Evolutionary conservation across 805 yeast genomes (phyloP).

Genomic region (Kodamaea laetipori): DNA sequence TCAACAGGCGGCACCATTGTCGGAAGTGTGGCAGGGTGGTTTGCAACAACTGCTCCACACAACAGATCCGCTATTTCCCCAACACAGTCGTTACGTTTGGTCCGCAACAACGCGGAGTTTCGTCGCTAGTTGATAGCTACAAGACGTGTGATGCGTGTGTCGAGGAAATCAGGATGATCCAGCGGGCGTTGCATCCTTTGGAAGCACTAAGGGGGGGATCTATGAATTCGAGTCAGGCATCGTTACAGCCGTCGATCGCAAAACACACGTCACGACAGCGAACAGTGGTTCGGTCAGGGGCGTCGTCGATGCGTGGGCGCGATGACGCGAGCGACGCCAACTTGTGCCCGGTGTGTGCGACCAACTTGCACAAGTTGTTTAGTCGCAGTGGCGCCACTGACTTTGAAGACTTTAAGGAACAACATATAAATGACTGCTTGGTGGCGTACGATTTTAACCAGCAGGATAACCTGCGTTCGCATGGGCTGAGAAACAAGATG

Average conservation of each 20-base stretch:
- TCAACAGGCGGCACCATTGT: conserved; percentile 81
- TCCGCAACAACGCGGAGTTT: conserved; percentile 16
- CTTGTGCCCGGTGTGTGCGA: conserved; percentile 45
- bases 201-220: conserved; percentile 4
- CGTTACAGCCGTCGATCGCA: conserved; percentile 8
- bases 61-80: conserved; percentile 39
- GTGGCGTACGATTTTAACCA: conserved; percentile 64
- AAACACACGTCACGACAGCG: conserved; percentile 9
- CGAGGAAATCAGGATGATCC: conserved; percentile 45
- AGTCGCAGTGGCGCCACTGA: conserved; percentile 21
- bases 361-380: conserved; percentile 29
- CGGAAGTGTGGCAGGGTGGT: conserved; percentile 78
- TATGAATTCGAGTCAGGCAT: conserved; percentile 12
- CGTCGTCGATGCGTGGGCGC: conserved; percentile 13
- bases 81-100: conserved; percentile 21
- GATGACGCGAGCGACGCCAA: conserved; percentile 34
- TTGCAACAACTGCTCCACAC: conserved; percentile 67
- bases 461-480: conserved; percentile 52
- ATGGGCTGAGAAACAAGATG: conserved; percentile 73
- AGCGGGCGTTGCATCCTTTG: conserved; percentile 19
- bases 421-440: conserved; percentile 74
- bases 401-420: conserved; percentile 50
- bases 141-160: conserved; percentile 77
- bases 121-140: conserved; percentile 35
- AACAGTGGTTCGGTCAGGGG: conserved; percentile 8